phyloP scores from a whole-genome alignment of 306 rosid genomes.

The Castanea crenata region DNA sequence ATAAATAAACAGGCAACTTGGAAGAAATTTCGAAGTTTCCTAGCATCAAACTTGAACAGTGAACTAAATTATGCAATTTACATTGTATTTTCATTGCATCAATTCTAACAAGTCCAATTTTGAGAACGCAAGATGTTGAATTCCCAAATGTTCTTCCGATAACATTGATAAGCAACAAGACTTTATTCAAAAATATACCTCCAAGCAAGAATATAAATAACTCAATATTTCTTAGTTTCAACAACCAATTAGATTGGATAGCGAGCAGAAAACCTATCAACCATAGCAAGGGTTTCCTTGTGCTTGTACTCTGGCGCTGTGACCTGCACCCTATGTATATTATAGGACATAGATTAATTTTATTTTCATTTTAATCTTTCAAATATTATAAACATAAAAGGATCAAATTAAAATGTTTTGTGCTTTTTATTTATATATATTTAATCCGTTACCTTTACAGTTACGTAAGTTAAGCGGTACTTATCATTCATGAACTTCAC shows the following conservation, averaged over 20 bases:
- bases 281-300: conserved; percentile 28
- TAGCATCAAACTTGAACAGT: no score
- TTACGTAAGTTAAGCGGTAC: conserved; percentile 25
- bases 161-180: neutral
- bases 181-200: neutral
- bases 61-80: no score
- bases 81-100: no score
- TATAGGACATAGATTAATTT: neutral
- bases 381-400: neutral
- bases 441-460: conserved; percentile 15
- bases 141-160: neutral
- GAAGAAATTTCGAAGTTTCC: no score
- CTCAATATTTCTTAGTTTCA: neutral
- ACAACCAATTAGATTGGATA: conserved; percentile 4
- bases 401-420: neutral
- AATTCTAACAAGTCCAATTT: no score
- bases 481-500: conserved; percentile 24
- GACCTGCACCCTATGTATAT: conserved; percentile 24
- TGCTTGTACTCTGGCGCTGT: conserved; percentile 37
- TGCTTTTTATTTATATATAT: no score
- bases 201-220: neutral
- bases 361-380: neutral
- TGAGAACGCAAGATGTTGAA: neutral
- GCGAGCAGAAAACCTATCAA: conserved; percentile 28
- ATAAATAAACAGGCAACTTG: no score